Evolutionary conservation across 164 flowering plant species (phyloP).

Genomic region (Paratinospora sagittata): DNA sequence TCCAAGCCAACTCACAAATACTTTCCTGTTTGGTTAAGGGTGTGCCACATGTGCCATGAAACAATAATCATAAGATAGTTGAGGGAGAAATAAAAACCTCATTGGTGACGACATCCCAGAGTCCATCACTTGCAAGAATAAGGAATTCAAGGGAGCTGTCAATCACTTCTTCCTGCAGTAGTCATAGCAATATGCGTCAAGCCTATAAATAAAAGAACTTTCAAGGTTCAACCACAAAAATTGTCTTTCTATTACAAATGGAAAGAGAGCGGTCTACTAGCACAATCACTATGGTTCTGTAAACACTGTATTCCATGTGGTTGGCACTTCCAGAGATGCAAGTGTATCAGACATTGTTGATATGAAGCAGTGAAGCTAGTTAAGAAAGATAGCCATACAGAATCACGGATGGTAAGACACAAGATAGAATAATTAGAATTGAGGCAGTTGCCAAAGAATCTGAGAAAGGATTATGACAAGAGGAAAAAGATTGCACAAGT

Average conservation of each 20-base stretch:
- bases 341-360: background rate
- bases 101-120: conserved; percentile 93
- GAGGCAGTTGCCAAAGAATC: background rate
- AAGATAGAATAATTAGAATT: background rate
- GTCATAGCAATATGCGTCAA: conserved; percentile 8
- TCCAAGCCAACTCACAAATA: background rate
- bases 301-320: background rate
- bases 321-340: background rate
- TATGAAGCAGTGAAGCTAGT: background rate
- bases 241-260: background rate
- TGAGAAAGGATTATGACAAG: background rate
- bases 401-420: background rate
- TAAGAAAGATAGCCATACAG: too few relatives aligned
- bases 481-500: background rate
- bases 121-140: conserved; percentile 94
- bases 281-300: background rate
- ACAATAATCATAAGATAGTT: background rate
- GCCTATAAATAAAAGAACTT: background rate
- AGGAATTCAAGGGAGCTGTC: conserved; percentile 91
- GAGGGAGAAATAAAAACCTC: conserved; percentile 40
- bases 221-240: background rate
- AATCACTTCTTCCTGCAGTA: conserved; percentile 71
- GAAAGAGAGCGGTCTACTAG: background rate
- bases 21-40: background rate
- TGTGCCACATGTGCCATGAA: background rate